These are phyloP conservation scores for Rhinocladiella similis DNA, from an alignment of 2,329 filamentous ascomycete genomes.

Conservation along the genomic window DNA sequence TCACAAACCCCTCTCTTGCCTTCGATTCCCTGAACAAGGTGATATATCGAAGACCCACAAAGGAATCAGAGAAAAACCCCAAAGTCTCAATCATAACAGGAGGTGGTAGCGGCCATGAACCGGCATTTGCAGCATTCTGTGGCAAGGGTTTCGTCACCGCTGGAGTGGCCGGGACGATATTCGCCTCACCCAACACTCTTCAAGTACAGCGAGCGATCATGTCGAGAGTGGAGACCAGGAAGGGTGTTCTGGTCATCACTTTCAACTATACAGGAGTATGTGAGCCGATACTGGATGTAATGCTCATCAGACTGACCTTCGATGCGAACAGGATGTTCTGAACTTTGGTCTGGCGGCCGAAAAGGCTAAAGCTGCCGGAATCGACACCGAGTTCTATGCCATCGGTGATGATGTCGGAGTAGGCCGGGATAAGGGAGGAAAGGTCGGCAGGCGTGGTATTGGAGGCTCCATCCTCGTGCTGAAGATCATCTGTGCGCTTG, in stretches of 20 bases:
- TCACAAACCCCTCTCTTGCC: constrained; percentile 80
- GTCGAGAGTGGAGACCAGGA: constrained; percentile 67
- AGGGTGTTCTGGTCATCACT: constrained; percentile 82
- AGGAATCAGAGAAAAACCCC: constrained; percentile 45
- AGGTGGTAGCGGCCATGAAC: constrained; percentile 71
- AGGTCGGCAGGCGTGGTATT: constrained; percentile 87
- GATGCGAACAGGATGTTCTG: constrained; percentile 64
- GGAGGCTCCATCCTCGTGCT: constrained; percentile 89
- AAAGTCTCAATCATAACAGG: constrained; percentile 84
- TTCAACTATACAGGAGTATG: neutral
- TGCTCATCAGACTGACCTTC: constrained; percentile 5
- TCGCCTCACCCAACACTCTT: constrained; percentile 77
- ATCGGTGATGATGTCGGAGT: constrained; percentile 93
- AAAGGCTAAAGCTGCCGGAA: constrained; percentile 78
- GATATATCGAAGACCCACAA: constrained; percentile 67
- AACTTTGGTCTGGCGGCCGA: constrained; percentile 94
- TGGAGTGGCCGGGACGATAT: constrained; percentile 83
- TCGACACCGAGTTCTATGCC: constrained; percentile 82
- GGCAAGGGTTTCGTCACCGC: constrained; percentile 77
- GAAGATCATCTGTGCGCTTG: constrained; percentile 84
- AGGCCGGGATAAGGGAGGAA: constrained; percentile 77
- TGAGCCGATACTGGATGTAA: too few species aligned
- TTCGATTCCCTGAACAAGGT: constrained; percentile 81
- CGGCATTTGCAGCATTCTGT: constrained; percentile 82
- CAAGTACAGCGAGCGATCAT: constrained; percentile 78